Evolutionary conservation across 345 rosid genomes (phyloP).

Genomic region (Eucalyptus tenuipes): DNA sequence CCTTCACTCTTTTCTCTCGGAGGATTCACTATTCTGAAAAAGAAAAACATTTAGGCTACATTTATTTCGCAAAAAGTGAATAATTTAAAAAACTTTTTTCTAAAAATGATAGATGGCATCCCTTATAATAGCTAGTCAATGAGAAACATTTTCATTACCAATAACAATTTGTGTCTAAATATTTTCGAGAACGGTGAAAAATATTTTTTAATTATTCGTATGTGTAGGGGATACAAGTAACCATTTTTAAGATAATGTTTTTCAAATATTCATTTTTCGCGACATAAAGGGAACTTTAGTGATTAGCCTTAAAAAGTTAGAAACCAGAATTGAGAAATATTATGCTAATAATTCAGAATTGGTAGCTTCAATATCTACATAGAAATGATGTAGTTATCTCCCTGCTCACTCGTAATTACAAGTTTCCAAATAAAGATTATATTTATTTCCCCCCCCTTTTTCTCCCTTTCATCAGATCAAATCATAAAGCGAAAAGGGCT

Average conservation of each 20-base stretch:
- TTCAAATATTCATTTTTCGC: too few species aligned
- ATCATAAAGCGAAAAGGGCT: neutral
- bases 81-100: too few species aligned
- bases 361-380: neutral
- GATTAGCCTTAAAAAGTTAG: neutral
- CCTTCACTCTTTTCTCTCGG: neutral
- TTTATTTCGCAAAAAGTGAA: fast-evolving
- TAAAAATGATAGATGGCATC: too few species aligned
- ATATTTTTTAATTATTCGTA: fast-evolving
- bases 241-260: fast-evolving
- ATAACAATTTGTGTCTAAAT: too few species aligned
- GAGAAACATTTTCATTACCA: too few species aligned
- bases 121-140: too few species aligned
- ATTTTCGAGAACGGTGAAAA: fast-evolving
- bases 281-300: neutral
- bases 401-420: neutral
- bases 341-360: neutral
- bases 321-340: neutral
- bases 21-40: neutral
- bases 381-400: neutral
- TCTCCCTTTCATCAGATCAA: neutral
- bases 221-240: too few species aligned
- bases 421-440: neutral
- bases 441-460: neutral
- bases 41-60: too few species aligned